phyloP scores from a whole-genome alignment of 2,329 filamentous ascomycete species.

The Cladophialophora psammophila region DNA sequence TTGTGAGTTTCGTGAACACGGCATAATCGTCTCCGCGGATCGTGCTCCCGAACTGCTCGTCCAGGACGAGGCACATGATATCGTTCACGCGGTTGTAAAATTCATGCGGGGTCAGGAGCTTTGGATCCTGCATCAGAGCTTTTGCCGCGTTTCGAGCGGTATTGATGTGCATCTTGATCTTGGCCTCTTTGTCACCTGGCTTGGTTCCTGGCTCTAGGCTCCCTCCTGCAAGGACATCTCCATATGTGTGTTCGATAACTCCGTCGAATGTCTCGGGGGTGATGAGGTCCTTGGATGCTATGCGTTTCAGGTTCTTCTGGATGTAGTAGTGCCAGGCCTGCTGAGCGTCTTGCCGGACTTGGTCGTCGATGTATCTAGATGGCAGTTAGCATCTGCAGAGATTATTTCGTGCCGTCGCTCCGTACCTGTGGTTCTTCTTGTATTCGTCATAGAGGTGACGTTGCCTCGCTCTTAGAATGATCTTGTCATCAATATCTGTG shows the following conservation, averaged over 20 bases:
- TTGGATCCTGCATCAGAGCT: slow-evolving; percentile 52
- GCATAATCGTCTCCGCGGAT: slow-evolving; percentile 68
- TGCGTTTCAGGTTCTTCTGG: slow-evolving; percentile 71
- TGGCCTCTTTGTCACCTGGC: slow-evolving; percentile 80
- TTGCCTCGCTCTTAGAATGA: slow-evolving; percentile 72
- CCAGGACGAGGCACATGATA: slow-evolving; percentile 82
- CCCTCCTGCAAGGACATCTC: slow-evolving; percentile 62
- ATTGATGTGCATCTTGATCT: slow-evolving; percentile 87
- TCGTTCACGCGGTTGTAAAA: slow-evolving; percentile 69
- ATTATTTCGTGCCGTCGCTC: neutral
- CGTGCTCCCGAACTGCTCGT: slow-evolving; percentile 64
- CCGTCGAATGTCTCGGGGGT: slow-evolving; percentile 56
- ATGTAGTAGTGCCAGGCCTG: slow-evolving; percentile 64
- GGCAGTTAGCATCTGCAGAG: slow-evolving; percentile 26
- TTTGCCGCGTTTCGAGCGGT: slow-evolving; percentile 63
- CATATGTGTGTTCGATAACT: slow-evolving; percentile 60
- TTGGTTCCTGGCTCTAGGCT: slow-evolving; percentile 61
- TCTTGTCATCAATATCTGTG: slow-evolving; percentile 83
- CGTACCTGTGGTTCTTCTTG: slow-evolving; percentile 58
- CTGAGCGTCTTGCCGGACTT: slow-evolving; percentile 58
- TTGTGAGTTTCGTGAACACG: slow-evolving; percentile 88
- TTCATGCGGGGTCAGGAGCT: slow-evolving; percentile 45
- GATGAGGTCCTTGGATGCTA: slow-evolving; percentile 52
- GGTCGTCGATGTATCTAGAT: slow-evolving; percentile 45
- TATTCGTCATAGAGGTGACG: slow-evolving; percentile 78